Percentiles rank a stretch among this genome's conserved stretches.
Evolutionary conservation across 176 grass and related monocot genomes (phyloP).

Genomic region (Calamus simplicifolius): DNA sequence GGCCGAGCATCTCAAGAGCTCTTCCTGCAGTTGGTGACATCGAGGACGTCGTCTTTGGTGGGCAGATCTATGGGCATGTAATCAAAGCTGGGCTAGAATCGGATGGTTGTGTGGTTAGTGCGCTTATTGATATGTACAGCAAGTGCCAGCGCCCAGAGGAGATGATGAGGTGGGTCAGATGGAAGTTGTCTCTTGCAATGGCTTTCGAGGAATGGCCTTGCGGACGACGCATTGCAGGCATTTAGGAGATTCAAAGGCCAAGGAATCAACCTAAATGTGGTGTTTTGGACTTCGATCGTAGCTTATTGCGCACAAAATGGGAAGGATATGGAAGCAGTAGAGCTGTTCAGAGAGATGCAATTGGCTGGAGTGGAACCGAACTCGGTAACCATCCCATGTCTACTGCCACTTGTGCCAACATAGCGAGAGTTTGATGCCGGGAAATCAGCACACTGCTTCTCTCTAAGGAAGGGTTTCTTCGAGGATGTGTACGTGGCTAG

Average conservation of each 20-base stretch:
- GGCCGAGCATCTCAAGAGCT: constrained; percentile 28
- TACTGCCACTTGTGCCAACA: constrained; percentile 62
- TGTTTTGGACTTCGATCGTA: constrained; percentile 74
- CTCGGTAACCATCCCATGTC: constrained; percentile 61
- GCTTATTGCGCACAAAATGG: constrained; percentile 59
- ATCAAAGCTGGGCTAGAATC: constrained; percentile 35
- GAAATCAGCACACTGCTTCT: constrained; percentile 46
- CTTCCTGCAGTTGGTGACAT: constrained; percentile 40
- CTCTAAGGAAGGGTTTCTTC: constrained; percentile 39
- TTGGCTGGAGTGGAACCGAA: constrained; percentile 47
- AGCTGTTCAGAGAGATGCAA: constrained; percentile 74
- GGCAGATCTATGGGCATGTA: constrained; percentile 41
- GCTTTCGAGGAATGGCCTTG: constrained; percentile 47
- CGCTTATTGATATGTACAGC: constrained; percentile 49
- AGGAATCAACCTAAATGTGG: constrained; percentile 44
- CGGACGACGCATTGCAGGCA: constrained; percentile 29
- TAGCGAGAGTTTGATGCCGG: constrained; percentile 57
- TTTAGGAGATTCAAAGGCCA: constrained; percentile 34
- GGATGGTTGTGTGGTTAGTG: constrained; percentile 30
- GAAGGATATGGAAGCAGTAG: constrained; percentile 47
- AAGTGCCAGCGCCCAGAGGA: constrained; percentile 34
- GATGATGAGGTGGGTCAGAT: constrained; percentile 19
- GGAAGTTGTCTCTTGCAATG: constrained; percentile 57
- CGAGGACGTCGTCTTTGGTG: constrained; percentile 11
- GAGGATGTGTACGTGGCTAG: constrained; percentile 47